These are phyloP conservation scores for Globisporangium radiosum DNA, from an alignment of 352 stramenopile species.

Conservation along the genomic window DNA sequence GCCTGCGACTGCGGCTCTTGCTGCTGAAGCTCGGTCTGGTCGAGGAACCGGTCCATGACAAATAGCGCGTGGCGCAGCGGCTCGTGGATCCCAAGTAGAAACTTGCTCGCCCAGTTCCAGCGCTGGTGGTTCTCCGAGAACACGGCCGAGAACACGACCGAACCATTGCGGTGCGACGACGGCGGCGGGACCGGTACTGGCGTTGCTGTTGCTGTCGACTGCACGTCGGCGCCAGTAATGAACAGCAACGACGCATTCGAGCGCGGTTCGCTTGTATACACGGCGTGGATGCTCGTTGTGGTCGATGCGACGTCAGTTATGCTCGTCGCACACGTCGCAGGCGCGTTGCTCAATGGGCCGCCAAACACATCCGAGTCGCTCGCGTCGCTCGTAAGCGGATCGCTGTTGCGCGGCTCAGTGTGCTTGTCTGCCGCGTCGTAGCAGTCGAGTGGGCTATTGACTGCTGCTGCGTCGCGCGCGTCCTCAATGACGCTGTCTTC, in stretches of 20 bases:
- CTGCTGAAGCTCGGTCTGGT: conserved; percentile 21
- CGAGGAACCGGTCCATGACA: conserved; percentile 78
- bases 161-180: conserved; percentile 39
- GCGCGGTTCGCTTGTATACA: conserved; percentile 15
- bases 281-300: conserved; percentile 12
- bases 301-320: conserved; percentile 6
- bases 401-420: conserved; percentile 4
- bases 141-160: conserved; percentile 61
- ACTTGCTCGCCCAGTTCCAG: conserved; percentile 63
- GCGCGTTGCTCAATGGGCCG: background rate
- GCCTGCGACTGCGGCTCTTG: background rate
- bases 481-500: conserved; percentile 32
- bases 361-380: conserved; percentile 10
- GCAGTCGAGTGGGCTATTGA: background rate
- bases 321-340: background rate
- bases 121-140: conserved; percentile 42
- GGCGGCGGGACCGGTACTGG: conserved; percentile 35
- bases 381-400: conserved; percentile 9
- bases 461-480: background rate
- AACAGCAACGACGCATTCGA: conserved; percentile 24
- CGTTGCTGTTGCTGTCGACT: background rate
- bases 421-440: background rate
- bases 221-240: conserved; percentile 15
- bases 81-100: conserved; percentile 68
- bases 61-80: conserved; percentile 76